Conservation (phyloP, 1,139 yeast genomes). For the Kodamaea fungicola region DNA sequence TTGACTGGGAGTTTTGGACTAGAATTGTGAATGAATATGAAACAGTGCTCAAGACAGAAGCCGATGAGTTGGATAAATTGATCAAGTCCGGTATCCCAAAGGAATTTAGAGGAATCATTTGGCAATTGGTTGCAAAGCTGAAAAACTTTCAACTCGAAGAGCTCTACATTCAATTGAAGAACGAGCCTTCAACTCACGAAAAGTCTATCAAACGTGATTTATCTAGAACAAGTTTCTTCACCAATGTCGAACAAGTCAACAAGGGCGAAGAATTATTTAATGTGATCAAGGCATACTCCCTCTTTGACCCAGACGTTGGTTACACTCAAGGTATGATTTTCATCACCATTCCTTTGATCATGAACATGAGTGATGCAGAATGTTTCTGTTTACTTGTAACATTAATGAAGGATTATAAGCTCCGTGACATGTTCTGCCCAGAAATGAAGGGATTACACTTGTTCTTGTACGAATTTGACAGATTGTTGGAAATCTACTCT, state of each 20-base stretch:
- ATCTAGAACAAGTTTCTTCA: slow-evolving; percentile 77
- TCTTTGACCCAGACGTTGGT: slow-evolving; percentile 90
- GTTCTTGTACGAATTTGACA: slow-evolving; percentile 82
- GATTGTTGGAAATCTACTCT: slow-evolving; percentile 65
- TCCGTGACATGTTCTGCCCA: slow-evolving; percentile 74
- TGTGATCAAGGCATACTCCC: slow-evolving; percentile 78
- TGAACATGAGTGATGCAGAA: slow-evolving; percentile 81
- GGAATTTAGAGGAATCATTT: slow-evolving; percentile 81
- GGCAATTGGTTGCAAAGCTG: slow-evolving; percentile 89
- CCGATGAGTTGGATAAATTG: slow-evolving; percentile 56
- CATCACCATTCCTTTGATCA: slow-evolving; percentile 75
- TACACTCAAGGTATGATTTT: slow-evolving; percentile 98
- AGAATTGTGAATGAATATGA: slow-evolving; percentile 72
- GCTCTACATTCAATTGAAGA: slow-evolving; percentile 51
- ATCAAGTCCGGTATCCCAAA: slow-evolving; percentile 78
- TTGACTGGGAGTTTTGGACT: slow-evolving; percentile 90
- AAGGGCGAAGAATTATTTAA: slow-evolving; percentile 60
- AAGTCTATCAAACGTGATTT: slow-evolving; percentile 78
- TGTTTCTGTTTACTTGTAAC: slow-evolving; percentile 79
- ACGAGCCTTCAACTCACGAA: slow-evolving; percentile 62
- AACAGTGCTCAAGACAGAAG: slow-evolving; percentile 57
- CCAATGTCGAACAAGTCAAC: slow-evolving; percentile 51
- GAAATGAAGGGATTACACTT: slow-evolving; percentile 93
- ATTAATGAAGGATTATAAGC: slow-evolving; percentile 78
- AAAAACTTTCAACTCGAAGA: slow-evolving; percentile 74